phyloP scores from a whole-genome alignment of 176 grass and related monocot genomes.

The Carex scoparia region DNA sequence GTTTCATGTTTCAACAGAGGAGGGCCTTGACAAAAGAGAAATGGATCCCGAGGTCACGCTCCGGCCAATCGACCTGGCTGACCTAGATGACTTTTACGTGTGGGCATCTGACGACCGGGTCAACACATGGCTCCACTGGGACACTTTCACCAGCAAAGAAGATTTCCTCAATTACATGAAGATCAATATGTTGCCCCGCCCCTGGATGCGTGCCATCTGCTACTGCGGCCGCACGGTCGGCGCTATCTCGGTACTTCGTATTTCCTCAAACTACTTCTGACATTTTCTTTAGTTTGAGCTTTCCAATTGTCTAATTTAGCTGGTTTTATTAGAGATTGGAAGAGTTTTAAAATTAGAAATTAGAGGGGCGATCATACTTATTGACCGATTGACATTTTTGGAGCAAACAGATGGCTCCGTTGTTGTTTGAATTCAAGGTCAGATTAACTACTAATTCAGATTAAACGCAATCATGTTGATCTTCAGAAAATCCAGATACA shows the following conservation, averaged over 20 bases:
- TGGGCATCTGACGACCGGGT: conserved; percentile 76
- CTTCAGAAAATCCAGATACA: neutral
- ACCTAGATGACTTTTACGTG: conserved; percentile 61
- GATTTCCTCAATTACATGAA: conserved; percentile 49
- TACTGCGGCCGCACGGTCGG: conserved; percentile 39
- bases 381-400: neutral
- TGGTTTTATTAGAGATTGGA: neutral
- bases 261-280: no score
- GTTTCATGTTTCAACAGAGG: neutral
- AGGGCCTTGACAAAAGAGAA: neutral
- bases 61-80: conserved; percentile 43
- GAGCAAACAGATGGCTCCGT: neutral
- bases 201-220: conserved; percentile 69
- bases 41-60: conserved; percentile 38
- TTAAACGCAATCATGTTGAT: neutral
- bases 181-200: conserved; percentile 49
- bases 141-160: conserved; percentile 49
- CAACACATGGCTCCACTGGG: conserved; percentile 39
- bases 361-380: no score
- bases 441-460: neutral
- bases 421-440: neutral
- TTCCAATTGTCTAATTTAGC: neutral
- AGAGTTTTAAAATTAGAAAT: no score
- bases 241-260: conserved; percentile 28
- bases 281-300: no score